Percentiles rank a stretch among this genome's conserved stretches.
Conservation (phyloP, 2,329 filamentous ascomycete species). For the Neurospora crassa region DNA sequence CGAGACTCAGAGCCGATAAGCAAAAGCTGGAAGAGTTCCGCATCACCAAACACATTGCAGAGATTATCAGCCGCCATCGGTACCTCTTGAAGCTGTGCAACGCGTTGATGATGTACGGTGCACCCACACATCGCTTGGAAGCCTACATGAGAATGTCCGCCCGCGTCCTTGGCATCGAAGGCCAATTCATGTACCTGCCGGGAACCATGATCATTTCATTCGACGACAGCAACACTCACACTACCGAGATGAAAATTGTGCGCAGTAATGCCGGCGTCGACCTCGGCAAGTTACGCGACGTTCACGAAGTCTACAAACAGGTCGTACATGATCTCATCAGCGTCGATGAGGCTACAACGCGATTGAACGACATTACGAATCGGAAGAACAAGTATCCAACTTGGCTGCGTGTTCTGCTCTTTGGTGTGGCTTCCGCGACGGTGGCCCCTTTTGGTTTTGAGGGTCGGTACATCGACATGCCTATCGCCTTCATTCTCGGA, state of each 20-base stretch:
- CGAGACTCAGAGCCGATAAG: slow-evolving; percentile 11
- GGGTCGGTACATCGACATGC: slow-evolving; percentile 67
- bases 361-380: slow-evolving; percentile 46
- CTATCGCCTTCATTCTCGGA: slow-evolving; percentile 67
- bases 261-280: slow-evolving; percentile 60
- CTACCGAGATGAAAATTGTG: slow-evolving; percentile 71
- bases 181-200: slow-evolving; percentile 82
- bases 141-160: slow-evolving; percentile 89
- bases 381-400: slow-evolving; percentile 36
- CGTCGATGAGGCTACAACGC: slow-evolving; percentile 58
- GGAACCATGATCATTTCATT: slow-evolving; percentile 94
- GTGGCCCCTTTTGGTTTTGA: slow-evolving; percentile 76
- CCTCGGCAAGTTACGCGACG: slow-evolving; percentile 62
- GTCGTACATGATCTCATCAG: slow-evolving; percentile 70
- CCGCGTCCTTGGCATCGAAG: slow-evolving; percentile 78
- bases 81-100: slow-evolving; percentile 80
- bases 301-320: slow-evolving; percentile 71
- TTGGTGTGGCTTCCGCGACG: slow-evolving; percentile 64
- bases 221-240: slow-evolving; percentile 63
- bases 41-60: slow-evolving; percentile 51
- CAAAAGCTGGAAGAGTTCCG: slow-evolving; percentile 24
- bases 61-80: slow-evolving; percentile 67
- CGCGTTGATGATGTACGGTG: slow-evolving; percentile 81
- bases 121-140: slow-evolving; percentile 83
- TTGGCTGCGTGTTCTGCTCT: slow-evolving; percentile 54